A percentile compares a stretch with the other conserved stretches of the same genome.
Evolutionary conservation across 2,329 filamentous ascomycete species (phyloP).

Genomic region (Blumeriella jaapii): DNA sequence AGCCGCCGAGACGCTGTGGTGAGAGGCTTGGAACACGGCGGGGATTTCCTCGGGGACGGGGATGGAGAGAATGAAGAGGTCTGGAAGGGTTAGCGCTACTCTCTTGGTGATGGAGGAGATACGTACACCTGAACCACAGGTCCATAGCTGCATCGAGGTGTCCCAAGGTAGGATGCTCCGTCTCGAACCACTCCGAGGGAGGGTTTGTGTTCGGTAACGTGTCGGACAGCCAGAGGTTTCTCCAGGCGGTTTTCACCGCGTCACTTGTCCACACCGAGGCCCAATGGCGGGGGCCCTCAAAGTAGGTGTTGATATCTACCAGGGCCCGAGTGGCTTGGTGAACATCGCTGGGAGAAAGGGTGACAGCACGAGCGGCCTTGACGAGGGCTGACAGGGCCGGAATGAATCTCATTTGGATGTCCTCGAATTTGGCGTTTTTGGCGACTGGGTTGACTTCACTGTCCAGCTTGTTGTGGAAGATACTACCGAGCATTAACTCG

Average conservation of each 20-base stretch:
- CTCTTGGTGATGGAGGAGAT: not conserved
- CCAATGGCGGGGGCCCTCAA: constrained; percentile 34
- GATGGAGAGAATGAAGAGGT: constrained; percentile 36
- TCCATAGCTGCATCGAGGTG: constrained; percentile 36
- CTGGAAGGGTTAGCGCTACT: not conserved
- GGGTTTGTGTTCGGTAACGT: constrained; percentile 25
- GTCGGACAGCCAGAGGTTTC: constrained; percentile 34
- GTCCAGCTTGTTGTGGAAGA: constrained; percentile 32
- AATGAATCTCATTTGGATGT: constrained; percentile 42
- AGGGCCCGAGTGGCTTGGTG: constrained; percentile 27
- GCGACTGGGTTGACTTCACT: constrained; percentile 32
- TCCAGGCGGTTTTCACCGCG: constrained; percentile 35
- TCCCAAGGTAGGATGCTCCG: constrained; percentile 33
- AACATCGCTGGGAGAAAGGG: constrained; percentile 35
- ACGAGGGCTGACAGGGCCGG: constrained; percentile 39
- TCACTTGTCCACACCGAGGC: constrained; percentile 35
- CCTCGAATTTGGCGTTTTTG: constrained; percentile 16
- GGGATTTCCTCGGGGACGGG: constrained; percentile 34
- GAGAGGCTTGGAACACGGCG: constrained; percentile 50
- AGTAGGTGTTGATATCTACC: constrained; percentile 22
- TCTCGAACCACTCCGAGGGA: constrained; percentile 33
- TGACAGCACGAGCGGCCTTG: constrained; percentile 35
- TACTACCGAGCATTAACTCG: constrained; percentile 1
- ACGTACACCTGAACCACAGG: constrained; percentile 32
- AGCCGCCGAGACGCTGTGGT: constrained; percentile 48